A percentile compares a stretch with the other conserved stretches of the same genome.
phyloP scores from a whole-genome alignment of 2,329 filamentous ascomycete genomes.

The Periglandula ipomoeae region DNA sequence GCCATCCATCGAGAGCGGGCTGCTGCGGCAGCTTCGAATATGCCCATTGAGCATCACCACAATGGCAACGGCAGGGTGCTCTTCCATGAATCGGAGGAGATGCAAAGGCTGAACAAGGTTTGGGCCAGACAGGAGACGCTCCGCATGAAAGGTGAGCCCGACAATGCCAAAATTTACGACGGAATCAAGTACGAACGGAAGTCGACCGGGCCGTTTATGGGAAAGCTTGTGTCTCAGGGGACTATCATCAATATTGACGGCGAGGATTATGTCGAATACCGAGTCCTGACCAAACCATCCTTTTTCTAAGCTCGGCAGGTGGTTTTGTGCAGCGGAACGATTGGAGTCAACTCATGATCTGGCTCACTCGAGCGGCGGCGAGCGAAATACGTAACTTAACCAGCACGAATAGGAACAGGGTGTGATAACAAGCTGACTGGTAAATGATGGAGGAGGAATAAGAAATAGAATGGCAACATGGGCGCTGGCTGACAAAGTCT shows the following conservation, averaged over 20 bases:
- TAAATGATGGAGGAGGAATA: not conserved
- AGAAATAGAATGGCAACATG: not conserved
- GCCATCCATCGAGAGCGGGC: constrained; percentile 32
- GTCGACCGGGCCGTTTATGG: constrained; percentile 48
- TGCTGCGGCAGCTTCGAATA: constrained; percentile 15
- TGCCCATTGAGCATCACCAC: constrained; percentile 10
- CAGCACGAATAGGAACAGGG: not conserved
- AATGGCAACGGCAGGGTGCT: constrained; percentile 19
- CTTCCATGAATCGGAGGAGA: constrained; percentile 38
- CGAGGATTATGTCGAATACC: constrained; percentile 59
- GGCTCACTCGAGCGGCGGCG: too few species aligned
- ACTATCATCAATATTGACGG: constrained; percentile 56
- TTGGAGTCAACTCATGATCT: too few species aligned
- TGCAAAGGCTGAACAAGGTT: constrained; percentile 44
- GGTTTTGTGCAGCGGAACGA: too few species aligned
- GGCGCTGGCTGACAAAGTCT: not conserved
- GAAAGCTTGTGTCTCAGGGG: constrained; percentile 54
- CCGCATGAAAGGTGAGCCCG: constrained; percentile 30
- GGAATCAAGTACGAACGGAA: constrained; percentile 57
- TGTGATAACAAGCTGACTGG: not conserved
- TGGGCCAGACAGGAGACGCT: constrained; percentile 46
- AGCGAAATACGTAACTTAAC: too few species aligned
- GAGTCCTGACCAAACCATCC: constrained; percentile 53
- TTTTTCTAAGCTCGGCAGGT: constrained; percentile 39
- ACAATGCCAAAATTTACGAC: constrained; percentile 48